Conservation (phyloP, 768 basidiomycete species). For the Kwoniella botswanensis region DNA sequence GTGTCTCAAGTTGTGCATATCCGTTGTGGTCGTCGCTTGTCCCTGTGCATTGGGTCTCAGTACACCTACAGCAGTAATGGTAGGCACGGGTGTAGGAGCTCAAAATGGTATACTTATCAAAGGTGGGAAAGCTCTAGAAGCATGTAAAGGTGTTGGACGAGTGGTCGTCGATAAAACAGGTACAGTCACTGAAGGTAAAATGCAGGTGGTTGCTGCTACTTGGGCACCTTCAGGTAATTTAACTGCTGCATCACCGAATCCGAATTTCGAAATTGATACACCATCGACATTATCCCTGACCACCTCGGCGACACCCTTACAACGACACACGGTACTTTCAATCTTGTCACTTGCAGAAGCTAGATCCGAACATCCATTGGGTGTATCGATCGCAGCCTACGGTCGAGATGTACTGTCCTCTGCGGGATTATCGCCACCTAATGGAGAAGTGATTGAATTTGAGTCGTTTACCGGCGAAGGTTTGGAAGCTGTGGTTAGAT, state of each 20-base stretch:
- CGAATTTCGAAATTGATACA: constrained; percentile 40
- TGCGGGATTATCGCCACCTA: constrained; percentile 61
- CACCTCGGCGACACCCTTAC: constrained; percentile 47
- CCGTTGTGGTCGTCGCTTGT: constrained; percentile 96
- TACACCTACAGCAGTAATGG: constrained; percentile 99
- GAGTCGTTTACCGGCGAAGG: constrained; percentile 90
- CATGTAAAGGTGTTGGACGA: constrained; percentile 77
- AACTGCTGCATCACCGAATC: constrained; percentile 12
- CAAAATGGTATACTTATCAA: constrained; percentile 98
- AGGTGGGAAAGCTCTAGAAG: constrained; percentile 91
- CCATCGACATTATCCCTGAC: constrained; percentile 45
- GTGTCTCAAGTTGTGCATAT: constrained; percentile 95
- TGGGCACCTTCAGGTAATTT: constrained; percentile 65
- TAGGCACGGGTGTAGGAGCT: constrained; percentile 95
- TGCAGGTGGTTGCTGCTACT: constrained; percentile 73
- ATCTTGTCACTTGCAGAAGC: constrained; percentile 87
- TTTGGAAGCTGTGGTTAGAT: constrained; percentile 71
- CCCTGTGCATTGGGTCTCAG: constrained; percentile 95
- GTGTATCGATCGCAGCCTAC: constrained; percentile 85
- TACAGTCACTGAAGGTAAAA: constrained; percentile 93
- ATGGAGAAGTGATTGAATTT: constrained; percentile 72
- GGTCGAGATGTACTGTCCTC: constrained; percentile 61
- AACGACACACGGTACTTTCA: constrained; percentile 65
- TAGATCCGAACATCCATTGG: constrained; percentile 93
- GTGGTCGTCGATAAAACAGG: constrained; percentile 97